Conservation (phyloP, 495 filamentous ascomycete genomes). For the Pyrenula massariospora region DNA sequence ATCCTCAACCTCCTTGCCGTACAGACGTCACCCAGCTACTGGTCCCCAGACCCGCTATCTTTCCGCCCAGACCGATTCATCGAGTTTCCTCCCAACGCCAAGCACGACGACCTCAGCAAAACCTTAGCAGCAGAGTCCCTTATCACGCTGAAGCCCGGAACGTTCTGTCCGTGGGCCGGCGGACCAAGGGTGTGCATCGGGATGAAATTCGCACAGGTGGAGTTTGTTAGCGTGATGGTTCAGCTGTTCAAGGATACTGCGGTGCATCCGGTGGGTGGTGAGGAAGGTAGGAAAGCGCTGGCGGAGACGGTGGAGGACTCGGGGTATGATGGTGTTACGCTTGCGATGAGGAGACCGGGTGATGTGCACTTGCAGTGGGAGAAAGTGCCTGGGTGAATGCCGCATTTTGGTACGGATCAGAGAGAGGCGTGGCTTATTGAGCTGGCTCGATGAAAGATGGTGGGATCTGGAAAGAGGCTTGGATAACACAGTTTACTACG, state of each 20-base stretch:
- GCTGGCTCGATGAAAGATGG: no score
- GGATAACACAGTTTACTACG: no score
- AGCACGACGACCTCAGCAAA: not conserved
- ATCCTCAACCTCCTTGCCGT: conserved; percentile 22
- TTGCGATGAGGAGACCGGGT: conserved; percentile 20
- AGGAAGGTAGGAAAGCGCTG: conserved; percentile 18
- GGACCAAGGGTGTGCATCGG: conserved; percentile 63
- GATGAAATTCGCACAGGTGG: conserved; percentile 61
- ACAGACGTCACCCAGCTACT: conserved; percentile 30
- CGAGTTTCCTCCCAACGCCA: conserved; percentile 8
- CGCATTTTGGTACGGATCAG: no score
- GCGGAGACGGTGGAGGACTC: conserved; percentile 20
- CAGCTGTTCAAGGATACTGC: conserved; percentile 52
- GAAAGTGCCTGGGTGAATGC: not conserved
- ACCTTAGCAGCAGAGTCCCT: conserved; percentile 18
- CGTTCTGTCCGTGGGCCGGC: conserved; percentile 63
- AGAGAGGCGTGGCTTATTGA: no score
- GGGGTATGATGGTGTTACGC: conserved; percentile 15
- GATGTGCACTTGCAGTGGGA: not conserved
- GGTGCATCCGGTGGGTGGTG: conserved; percentile 43
- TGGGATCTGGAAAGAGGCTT: no score
- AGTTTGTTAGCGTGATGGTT: conserved; percentile 55
- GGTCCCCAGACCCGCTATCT: conserved; percentile 20
- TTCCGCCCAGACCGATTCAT: conserved; percentile 23
- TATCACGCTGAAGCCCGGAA: conserved; percentile 49